These are phyloP conservation scores for Paramyrothecium sp. DNA, from an alignment of 2,329 filamentous ascomycete genomes.

Conservation along the genomic window DNA sequence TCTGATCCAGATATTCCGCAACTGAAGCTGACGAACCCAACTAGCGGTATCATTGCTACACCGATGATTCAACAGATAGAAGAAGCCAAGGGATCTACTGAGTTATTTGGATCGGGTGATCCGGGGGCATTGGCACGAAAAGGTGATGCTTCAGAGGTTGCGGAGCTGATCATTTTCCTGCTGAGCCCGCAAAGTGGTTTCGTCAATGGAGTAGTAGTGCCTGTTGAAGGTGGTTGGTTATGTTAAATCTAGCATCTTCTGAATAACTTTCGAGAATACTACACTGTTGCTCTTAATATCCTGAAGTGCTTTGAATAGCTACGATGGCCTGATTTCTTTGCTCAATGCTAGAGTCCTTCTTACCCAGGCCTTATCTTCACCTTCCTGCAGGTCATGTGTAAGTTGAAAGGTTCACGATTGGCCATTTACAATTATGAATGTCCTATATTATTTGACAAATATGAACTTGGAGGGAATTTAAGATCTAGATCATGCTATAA, in stretches of 20 bases:
- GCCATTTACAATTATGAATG: too few relatives aligned
- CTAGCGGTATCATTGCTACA: slow-evolving; percentile 1
- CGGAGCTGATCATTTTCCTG: slow-evolving; percentile 1
- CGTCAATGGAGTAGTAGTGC: slow-evolving; percentile 1
- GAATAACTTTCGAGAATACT: too few relatives aligned
- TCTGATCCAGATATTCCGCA: background rate
- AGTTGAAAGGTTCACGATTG: too few relatives aligned
- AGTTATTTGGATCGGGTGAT: background rate
- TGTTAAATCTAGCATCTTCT: background rate
- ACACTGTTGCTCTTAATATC: too few relatives aligned
- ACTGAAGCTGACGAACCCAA: background rate
- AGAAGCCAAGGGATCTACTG: background rate
- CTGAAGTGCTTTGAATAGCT: too few relatives aligned
- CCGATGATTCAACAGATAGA: background rate
- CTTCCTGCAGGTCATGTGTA: too few relatives aligned
- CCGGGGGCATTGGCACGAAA: background rate
- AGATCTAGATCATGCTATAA: too few relatives aligned
- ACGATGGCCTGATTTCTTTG: too few relatives aligned
- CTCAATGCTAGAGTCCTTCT: too few relatives aligned
- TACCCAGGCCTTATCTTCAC: too few relatives aligned
- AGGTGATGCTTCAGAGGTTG: background rate
- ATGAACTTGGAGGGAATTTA: too few relatives aligned
- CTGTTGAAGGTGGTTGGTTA: slow-evolving; percentile 1
- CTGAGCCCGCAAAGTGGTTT: background rate
- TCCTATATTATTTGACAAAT: too few relatives aligned